phyloP scores from a whole-genome alignment of 306 rosid genomes.

The Sicyos edulis region DNA sequence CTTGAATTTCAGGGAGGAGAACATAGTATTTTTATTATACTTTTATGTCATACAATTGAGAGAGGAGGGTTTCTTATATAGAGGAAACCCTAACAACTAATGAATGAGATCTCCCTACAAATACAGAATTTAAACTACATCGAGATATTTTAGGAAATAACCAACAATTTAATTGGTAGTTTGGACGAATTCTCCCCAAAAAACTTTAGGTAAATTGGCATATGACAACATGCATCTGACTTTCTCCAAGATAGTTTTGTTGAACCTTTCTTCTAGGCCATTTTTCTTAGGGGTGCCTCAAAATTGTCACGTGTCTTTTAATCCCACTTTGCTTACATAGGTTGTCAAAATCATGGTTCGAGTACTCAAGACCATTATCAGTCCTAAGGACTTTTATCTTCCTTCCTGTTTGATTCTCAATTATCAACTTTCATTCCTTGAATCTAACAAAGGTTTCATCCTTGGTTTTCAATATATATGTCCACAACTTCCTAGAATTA shows the following conservation, averaged over 20 bases:
- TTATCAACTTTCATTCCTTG: too few species aligned
- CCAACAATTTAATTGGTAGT: neutral
- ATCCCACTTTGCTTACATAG: neutral
- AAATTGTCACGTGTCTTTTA: neutral
- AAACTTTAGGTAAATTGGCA: neutral
- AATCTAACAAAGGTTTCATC: neutral
- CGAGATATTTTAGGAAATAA: too few species aligned
- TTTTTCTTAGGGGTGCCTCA: neutral
- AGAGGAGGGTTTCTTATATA: too few species aligned
- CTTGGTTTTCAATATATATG: neutral
- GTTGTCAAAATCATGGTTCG: neutral
- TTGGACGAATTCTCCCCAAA: neutral
- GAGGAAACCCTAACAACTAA: too few species aligned
- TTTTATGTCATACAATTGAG: too few species aligned
- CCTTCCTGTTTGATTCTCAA: neutral
- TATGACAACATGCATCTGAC: neutral
- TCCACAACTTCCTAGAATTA: neutral
- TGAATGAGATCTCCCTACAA: too few species aligned
- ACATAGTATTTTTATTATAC: too few species aligned
- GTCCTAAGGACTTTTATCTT: neutral
- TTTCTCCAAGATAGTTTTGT: neutral
- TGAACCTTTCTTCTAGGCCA: neutral
- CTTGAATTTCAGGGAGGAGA: too few species aligned
- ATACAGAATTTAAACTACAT: too few species aligned
- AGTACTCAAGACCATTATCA: neutral